Evolutionary conservation across 139 green algal species (phyloP).

Genomic region (Volvox africanus): DNA sequence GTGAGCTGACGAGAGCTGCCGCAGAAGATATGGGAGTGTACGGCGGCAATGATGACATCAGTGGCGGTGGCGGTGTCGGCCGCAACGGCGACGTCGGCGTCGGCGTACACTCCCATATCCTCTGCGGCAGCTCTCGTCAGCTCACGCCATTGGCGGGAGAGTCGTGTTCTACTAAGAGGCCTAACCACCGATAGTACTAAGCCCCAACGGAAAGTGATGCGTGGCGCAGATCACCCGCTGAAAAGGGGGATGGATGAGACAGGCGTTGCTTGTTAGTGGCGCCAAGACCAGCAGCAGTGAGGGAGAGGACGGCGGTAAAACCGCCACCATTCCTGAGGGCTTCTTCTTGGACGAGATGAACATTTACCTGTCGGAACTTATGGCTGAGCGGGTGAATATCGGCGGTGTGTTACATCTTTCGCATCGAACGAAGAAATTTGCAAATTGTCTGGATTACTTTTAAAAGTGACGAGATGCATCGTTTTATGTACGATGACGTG

Average conservation of each 20-base stretch:
- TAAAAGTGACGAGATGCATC: no score
- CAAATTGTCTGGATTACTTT: background rate
- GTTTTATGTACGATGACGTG: no score
- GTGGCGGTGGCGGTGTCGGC: background rate
- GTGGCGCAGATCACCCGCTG: no score
- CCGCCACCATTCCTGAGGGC: background rate
- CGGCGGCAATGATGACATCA: background rate
- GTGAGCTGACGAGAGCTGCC: background rate
- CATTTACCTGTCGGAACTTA: background rate
- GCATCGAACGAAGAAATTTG: no score
- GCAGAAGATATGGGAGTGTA: background rate
- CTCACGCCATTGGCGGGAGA: background rate
- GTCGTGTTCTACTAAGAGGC: no score
- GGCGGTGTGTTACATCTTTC: no score
- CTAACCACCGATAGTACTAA: no score
- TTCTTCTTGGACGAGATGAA: conserved; percentile 56
- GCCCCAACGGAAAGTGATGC: no score
- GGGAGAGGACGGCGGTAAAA: no score
- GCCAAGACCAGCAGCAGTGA: background rate
- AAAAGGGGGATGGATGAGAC: no score
- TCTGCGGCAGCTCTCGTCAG: background rate
- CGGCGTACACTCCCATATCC: background rate
- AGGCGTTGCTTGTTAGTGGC: background rate
- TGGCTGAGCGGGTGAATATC: no score
- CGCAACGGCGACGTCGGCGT: background rate